Base-by-base conservation (phyloP, 345 rosid genomes). In the Corchorus capsularis region DNA sequence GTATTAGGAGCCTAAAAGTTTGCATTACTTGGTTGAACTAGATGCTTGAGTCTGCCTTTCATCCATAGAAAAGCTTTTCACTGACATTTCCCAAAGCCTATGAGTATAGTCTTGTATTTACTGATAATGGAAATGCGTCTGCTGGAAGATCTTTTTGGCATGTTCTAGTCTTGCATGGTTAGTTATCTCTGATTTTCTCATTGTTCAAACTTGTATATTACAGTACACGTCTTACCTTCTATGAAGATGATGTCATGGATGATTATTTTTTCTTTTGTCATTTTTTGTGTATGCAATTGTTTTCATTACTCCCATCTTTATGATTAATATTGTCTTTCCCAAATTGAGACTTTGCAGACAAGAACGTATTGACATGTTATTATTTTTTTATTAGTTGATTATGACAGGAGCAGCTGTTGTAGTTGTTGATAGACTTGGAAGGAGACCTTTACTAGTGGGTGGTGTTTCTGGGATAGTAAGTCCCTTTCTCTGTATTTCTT, bases 391-490 rank as follows among this genome's bases (percentile, higher is more conserved):
- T 78, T 80, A 94, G 98, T 87, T 94, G 89, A 80, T 94, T 73
- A 93, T 94, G 98, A 94, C 98, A 49, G 98, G 97, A 69, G 78
- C 14, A 71, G 98, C 98, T 49, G 97, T 94, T 75, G 83, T 91
- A 78, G 92, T 80, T 50, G 93, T 94, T 63, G 98, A 93, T 87
- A 87, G 90, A 88, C 87, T 94, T 70, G 98, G 98, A 79, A 86
- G 98, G 90, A 89, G 98, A 74, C 98, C 98, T 49, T 79, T 94
- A 80, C 89, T 94, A 50, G 91, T 94, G 72, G 86, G 92, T 20
- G 98, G 98, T 75, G 98, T 94, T 85, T 82, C 97, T 71, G 98
- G 97, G 78, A 94, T 94, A 72, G 98, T 93, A 81, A 82, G 80
- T 80, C 53, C 63, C 75, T 77, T 75, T 65, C 72, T 59, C 62